Conservation (phyloP, 2,329 filamentous ascomycete genomes). For the Penicillium capsulatum region DNA sequence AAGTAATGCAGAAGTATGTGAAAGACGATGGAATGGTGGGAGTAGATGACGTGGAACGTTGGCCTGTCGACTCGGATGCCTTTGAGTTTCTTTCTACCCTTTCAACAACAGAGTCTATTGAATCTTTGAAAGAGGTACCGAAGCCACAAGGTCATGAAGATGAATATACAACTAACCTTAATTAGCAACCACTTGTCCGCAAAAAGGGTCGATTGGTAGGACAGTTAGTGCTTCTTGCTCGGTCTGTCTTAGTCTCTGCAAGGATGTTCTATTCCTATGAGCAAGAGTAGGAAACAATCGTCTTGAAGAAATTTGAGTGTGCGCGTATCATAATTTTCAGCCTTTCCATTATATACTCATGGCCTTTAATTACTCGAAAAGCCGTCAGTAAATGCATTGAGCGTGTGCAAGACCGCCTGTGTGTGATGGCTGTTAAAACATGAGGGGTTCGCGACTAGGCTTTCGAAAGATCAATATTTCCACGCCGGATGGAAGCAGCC, state of each 20-base stretch:
- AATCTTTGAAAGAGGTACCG: conserved; percentile 27
- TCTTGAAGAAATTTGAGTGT: no score
- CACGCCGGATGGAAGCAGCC: no score
- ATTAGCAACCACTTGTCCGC: conserved; percentile 8
- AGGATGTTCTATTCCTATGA: conserved; percentile 12
- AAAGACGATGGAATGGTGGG: conserved; percentile 33
- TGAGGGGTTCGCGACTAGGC: no score
- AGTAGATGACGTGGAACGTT: conserved; percentile 31
- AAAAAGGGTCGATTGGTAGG: neutral
- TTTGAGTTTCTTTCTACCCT: conserved; percentile 32
- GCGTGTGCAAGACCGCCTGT: no score
- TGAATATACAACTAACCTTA: conserved; percentile 4
- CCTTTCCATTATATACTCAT: no score
- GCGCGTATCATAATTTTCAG: no score
- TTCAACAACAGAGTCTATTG: conserved; percentile 24
- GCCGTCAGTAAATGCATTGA: no score
- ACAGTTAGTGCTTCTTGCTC: conserved; percentile 5
- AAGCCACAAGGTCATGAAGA: neutral
- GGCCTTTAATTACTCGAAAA: no score
- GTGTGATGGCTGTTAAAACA: no score
- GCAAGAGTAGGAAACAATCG: conserved; percentile 1
- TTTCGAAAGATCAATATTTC: no score
- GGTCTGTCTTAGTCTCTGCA: conserved; percentile 6
- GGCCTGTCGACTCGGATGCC: conserved; percentile 25
- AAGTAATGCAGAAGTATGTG: conserved; percentile 35